Evolutionary conservation across 495 filamentous ascomycete genomes (phyloP), one percentile per base, ranked within the genome.

Genomic region (Annulohypoxylon maeteangense): DNA sequence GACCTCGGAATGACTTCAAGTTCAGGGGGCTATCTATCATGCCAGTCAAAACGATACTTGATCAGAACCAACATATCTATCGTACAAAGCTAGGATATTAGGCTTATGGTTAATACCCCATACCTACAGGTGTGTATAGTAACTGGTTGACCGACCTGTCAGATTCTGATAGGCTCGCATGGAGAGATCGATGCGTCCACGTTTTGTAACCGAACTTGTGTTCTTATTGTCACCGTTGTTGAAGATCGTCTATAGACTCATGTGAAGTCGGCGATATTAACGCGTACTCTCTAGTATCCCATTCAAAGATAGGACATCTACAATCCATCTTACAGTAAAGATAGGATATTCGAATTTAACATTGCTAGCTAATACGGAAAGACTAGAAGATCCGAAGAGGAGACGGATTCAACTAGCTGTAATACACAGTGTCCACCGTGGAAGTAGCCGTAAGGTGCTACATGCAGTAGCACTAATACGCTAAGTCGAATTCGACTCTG

Each of bases 381-480:
- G n/a, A 14, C 11, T 27, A n/a, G 22, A 50, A 31, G 23, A 53
- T 7, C 7, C 10, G 50, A 54, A 29, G 23, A 11, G 23, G 23
- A 11, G 23, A 42, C 5, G 16, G 12, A 23, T 27, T 23, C 12
- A 12, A 16, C 20, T 55, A 55, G 18, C n/a, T 36, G 16, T 31
- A 32, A 32, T 22, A 50, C 11, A 8, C 53, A 23, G 54, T 8
- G 23, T 55, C 57, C 65, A 62, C 65, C 48, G 25, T 58, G 65
- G 57, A 47, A 62, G 36, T 44, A 34, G 6, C 56, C 36, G 65
- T 54, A n/a, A 54, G 23, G 16, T 29, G 45, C 47, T n/a, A 25
- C 27, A 47, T 53, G 54, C 16, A 53, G 47, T 54, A 55, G 62
- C 31, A 29, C 14, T n/a, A 50, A 50, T 48, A 23, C 18, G 11